These are phyloP conservation scores for Pulveroboletus sp. DNA, from an alignment of 768 basidiomycete species.

Conservation along the genomic window DNA sequence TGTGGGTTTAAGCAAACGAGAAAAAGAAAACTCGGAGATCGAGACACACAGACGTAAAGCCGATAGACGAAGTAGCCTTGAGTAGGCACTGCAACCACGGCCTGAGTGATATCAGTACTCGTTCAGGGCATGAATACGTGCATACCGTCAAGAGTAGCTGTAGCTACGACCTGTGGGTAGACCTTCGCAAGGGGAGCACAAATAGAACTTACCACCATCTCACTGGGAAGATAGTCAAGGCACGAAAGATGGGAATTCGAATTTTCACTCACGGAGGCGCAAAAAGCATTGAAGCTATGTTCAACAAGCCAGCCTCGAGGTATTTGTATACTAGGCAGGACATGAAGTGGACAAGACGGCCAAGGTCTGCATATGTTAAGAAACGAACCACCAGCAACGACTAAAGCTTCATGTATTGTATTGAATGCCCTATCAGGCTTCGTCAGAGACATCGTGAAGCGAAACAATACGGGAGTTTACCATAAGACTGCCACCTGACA, in stretches of 20 bases:
- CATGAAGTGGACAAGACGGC: not conserved
- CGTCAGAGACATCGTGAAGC: not conserved
- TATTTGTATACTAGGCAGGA: conserved; percentile 5
- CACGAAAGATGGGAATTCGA: not conserved
- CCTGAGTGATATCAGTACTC: conserved; percentile 2
- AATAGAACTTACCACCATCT: conserved; percentile 4
- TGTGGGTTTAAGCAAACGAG: not conserved
- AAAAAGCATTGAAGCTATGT: not conserved
- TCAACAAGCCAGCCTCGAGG: not conserved
- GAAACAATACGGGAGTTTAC: not conserved
- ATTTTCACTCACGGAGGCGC: conserved; percentile 1
- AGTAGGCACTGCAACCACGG: not conserved
- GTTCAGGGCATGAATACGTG: not conserved
- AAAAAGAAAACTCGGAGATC: too few relatives aligned
- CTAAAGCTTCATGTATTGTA: conserved; percentile 12
- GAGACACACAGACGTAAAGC: conserved; percentile 7
- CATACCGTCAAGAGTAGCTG: conserved; percentile 6
- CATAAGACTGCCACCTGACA: conserved; percentile 11
- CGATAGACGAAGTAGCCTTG: conserved; percentile 14
- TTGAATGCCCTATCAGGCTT: conserved; percentile 2
- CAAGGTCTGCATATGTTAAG: not conserved
- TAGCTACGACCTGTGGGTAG: not conserved
- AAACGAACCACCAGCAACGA: conserved; percentile 8
- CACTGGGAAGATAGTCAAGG: not conserved
- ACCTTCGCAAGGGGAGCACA: not conserved